phyloP scores from a whole-genome alignment of 768 basidiomycete genomes.

The Paxillus involutus region DNA sequence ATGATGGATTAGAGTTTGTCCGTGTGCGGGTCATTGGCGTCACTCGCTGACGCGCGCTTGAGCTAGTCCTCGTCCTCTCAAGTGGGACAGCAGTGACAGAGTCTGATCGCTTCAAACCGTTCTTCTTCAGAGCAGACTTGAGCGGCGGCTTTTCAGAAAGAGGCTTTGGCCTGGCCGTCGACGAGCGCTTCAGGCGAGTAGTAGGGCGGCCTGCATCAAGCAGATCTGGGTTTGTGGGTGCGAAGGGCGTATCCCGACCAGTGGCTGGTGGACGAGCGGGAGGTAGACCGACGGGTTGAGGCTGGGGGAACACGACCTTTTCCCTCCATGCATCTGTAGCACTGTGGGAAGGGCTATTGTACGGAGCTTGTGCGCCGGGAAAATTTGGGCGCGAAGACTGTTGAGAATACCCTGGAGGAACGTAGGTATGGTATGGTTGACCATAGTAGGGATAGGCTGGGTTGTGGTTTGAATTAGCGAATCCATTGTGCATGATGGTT shows the following conservation, averaged over 20 bases:
- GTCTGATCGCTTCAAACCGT: constrained; percentile 25
- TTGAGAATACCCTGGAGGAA: constrained; percentile 30
- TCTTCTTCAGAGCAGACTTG: constrained; percentile 61
- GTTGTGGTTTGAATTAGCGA: constrained; percentile 40
- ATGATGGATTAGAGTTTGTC: constrained; percentile 36
- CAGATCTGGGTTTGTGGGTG: constrained; percentile 24
- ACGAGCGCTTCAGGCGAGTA: constrained; percentile 36
- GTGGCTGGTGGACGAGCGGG: constrained; percentile 12
- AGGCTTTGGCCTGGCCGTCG: constrained; percentile 23
- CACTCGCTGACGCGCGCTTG: constrained; percentile 33
- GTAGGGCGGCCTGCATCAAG: constrained; percentile 24
- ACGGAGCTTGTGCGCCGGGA: constrained; percentile 7
- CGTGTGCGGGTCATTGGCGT: constrained; percentile 34
- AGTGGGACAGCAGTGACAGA: constrained; percentile 27
- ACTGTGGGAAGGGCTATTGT: constrained; percentile 32
- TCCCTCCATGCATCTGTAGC: constrained; percentile 35
- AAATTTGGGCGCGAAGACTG: constrained; percentile 16
- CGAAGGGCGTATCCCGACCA: constrained; percentile 17
- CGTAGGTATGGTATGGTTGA: constrained; percentile 41
- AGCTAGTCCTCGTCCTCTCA: constrained; percentile 43
- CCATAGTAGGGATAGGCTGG: constrained; percentile 45
- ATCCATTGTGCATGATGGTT: constrained; percentile 29
- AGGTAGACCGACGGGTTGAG: constrained; percentile 14
- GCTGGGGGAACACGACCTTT: constrained; percentile 32
- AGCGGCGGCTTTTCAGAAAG: constrained; percentile 37